These are phyloP conservation scores for Zizania latifolia DNA, from an alignment of 176 grass and related monocot genomes.

Conservation along the genomic window DNA sequence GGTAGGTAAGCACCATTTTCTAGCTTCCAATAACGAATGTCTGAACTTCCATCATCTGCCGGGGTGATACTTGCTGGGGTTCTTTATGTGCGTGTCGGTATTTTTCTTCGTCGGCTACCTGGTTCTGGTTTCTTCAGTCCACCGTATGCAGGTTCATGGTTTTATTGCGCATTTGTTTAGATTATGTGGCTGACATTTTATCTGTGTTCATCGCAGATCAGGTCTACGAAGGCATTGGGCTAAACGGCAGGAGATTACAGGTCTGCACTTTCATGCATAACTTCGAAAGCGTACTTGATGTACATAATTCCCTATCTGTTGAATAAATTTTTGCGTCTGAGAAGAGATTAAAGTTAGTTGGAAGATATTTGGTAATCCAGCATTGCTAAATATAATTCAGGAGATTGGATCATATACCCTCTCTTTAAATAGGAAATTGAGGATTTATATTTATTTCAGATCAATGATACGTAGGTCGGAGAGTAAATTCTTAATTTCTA, in stretches of 20 bases:
- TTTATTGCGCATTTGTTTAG: not conserved
- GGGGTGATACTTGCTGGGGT: not conserved
- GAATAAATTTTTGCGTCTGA: not conserved
- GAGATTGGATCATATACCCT: no score
- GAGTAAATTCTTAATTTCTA: no score
- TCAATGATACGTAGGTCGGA: no score
- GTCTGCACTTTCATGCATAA: conserved; percentile 11
- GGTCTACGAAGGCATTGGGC: not conserved
- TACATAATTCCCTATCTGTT: not conserved
- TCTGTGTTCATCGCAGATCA: conserved; percentile 9
- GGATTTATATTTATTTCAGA: no score
- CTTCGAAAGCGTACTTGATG: not conserved
- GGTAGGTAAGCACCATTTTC: not conserved
- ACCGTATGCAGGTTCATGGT: not conserved
- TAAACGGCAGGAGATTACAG: conserved; percentile 40
- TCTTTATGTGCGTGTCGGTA: not conserved
- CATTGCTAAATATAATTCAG: no score
- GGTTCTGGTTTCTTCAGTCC: conserved; percentile 3
- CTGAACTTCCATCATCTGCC: not conserved
- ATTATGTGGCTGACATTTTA: conserved; percentile 11
- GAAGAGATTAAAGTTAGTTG: not conserved
- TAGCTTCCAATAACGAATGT: not conserved
- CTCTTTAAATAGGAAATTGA: no score
- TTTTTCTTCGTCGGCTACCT: not conserved
- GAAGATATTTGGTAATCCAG: no score